Conservation (phyloP, 1,139 yeast genomes). For the Candida tetrigidarum region DNA sequence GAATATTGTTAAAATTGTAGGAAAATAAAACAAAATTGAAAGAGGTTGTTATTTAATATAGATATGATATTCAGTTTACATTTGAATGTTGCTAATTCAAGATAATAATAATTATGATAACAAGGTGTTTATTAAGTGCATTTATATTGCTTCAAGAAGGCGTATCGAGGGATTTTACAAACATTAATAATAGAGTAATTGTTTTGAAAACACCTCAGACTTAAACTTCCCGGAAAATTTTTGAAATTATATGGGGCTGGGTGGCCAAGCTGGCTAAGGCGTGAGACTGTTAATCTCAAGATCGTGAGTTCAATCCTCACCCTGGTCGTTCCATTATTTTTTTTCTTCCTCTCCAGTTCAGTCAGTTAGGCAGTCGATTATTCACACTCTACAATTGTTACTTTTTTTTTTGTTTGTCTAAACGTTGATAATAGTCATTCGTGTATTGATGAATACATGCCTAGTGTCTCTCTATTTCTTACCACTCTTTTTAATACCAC, state of each 20-base stretch:
- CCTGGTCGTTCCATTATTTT: conserved; percentile 11
- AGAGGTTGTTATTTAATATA: too few relatives aligned
- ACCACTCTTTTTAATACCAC: conserved; percentile 92
- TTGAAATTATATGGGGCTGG: conserved; percentile 4
- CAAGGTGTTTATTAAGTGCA: too few relatives aligned
- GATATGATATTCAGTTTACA: too few relatives aligned
- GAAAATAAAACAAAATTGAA: not conserved
- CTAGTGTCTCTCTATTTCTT: conserved; percentile 46
- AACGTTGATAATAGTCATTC: not conserved
- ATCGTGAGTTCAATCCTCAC: conserved; percentile 14
- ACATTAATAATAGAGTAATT: too few relatives aligned
- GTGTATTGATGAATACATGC: not conserved
- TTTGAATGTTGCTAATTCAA: too few relatives aligned
- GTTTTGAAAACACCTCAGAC: too few relatives aligned
- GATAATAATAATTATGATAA: too few relatives aligned
- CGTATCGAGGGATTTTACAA: too few relatives aligned
- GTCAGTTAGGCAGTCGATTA: too few relatives aligned
- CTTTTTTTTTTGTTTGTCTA: too few relatives aligned
- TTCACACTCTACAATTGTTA: not conserved
- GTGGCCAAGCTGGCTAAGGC: conserved; percentile 15
- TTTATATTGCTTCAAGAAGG: too few relatives aligned
- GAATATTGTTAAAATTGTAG: not conserved
- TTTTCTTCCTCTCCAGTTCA: not conserved
- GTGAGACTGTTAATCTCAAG: conserved; percentile 14
- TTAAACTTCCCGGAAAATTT: too few relatives aligned